Percentiles rank a stretch among this genome's conserved stretches.
phyloP scores from a whole-genome alignment of 202 grass and related monocot genomes.

The Panicum virgatum region DNA sequence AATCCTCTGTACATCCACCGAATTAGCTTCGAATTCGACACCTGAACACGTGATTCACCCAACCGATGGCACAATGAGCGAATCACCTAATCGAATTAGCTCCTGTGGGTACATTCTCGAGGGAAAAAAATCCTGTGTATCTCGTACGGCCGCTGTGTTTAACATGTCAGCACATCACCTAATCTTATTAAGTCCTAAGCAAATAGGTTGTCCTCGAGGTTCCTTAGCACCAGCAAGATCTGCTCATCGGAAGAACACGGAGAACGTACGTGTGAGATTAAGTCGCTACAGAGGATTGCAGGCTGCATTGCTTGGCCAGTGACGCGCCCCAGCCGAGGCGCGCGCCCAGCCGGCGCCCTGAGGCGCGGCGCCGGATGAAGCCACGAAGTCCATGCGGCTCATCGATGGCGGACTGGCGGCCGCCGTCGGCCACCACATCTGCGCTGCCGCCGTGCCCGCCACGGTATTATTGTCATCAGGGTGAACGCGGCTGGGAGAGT shows the following conservation, averaged over 20 bases:
- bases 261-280: not conserved
- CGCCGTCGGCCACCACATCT: not conserved
- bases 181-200: not conserved
- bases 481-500: not conserved
- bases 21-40: too few species aligned
- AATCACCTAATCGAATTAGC: too few species aligned
- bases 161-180: too few species aligned
- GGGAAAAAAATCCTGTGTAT: too few species aligned
- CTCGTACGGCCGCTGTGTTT: too few species aligned
- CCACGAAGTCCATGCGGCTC: not conserved
- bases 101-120: too few species aligned
- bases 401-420: not conserved
- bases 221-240: constrained; percentile 1
- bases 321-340: not conserved
- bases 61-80: too few species aligned
- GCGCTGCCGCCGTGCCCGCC: not conserved
- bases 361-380: not conserved
- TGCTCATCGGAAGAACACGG: not conserved
- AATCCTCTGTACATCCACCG: too few species aligned
- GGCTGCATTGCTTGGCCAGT: too few species aligned
- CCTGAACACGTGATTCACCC: too few species aligned
- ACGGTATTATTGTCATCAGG: not conserved
- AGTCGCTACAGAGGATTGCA: not conserved
- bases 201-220: not conserved
- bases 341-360: too few species aligned